Evolutionary conservation across 306 rosid genomes (phyloP).

Genomic region (Bauhinia variegata): DNA sequence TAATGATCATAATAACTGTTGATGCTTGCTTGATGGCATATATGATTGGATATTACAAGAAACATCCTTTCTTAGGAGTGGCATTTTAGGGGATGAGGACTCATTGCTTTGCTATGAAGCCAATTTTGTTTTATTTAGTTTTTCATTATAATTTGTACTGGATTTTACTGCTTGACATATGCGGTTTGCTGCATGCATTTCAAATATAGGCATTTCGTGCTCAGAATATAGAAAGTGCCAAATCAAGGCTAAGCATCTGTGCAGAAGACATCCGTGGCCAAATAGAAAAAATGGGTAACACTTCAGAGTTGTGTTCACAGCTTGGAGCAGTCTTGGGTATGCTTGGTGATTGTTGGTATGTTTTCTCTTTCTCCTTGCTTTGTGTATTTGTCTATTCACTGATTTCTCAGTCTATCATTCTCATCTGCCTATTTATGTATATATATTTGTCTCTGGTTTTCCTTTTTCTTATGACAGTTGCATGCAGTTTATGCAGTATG

Average conservation of each 20-base stretch:
- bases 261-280: conserved; percentile 79
- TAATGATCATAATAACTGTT: conserved; percentile 20
- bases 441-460: background rate
- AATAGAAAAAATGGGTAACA: conserved; percentile 68
- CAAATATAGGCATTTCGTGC: conserved; percentile 84
- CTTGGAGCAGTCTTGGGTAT: conserved; percentile 98
- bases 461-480: background rate
- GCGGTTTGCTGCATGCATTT: conserved; percentile 34
- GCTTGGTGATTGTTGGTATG: conserved; percentile 99
- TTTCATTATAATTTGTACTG: conserved; percentile 8
- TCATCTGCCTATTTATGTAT: conserved; percentile 14
- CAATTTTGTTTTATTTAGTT: conserved; percentile 2
- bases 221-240: conserved; percentile 90
- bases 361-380: conserved; percentile 15
- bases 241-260: conserved; percentile 85
- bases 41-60: conserved; percentile 21
- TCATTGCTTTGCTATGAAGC: conserved; percentile 24
- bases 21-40: conserved; percentile 23
- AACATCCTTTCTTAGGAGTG: conserved; percentile 15
- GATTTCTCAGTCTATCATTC: background rate
- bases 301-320: conserved; percentile 91
- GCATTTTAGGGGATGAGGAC: conserved; percentile 2
- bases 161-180: conserved; percentile 30
- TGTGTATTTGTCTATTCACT: background rate
- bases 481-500: background rate